Evolutionary conservation across 169 alveolate species (phyloP), one percentile per base, ranked within the genome.

Genomic region (Cryptosporidium xiaoi): DNA sequence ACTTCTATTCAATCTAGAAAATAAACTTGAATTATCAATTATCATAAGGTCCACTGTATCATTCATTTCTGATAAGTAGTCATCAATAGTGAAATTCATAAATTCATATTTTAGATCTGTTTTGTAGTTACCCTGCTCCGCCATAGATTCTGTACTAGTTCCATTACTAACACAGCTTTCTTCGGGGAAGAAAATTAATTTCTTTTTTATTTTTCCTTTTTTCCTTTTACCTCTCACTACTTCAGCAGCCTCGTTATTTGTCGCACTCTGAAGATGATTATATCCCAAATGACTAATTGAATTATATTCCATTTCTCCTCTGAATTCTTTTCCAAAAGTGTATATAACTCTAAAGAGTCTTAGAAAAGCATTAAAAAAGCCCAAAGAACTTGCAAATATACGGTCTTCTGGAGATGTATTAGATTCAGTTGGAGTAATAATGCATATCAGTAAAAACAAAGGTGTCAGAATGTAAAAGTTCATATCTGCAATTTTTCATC

Each of bases 381-480:
- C 87, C 3, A 62, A 24, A 15, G 83, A 69, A 20, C 67, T 18
- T 50, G 51, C 44, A 24, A 77, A 44, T 77, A 77, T 77, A 56
- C 51, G 36, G 6, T 36, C 46, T 6, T 58, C 55, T 7, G 87
- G 53, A 40, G 29, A 40, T 40, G 1, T 1, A 40, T 40, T 8
- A 40, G 48, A 40, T 8, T 40, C 13, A 8, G 1, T 8, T 6
- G 48, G 10, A 40, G 10, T 40, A 40, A 40, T 8, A 8, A 40
- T 40, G 48, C 48, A 40, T 40, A 40, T 40, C 4, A 40, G 10
- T 40, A 40, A 40, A 40, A 40, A 40, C 10, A 40, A 40, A 3
- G 10, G 48, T 40, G 10, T 6, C 4, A 40, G 4, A 40, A 40
- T 6, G 48, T 8, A 8, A 40, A 40, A 40, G 1, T 40, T 40